A percentile compares a stretch with the other conserved stretches of the same genome.
Evolutionary conservation across 2,329 filamentous ascomycete species (phyloP).

Genomic region (Xylaria sp.): DNA sequence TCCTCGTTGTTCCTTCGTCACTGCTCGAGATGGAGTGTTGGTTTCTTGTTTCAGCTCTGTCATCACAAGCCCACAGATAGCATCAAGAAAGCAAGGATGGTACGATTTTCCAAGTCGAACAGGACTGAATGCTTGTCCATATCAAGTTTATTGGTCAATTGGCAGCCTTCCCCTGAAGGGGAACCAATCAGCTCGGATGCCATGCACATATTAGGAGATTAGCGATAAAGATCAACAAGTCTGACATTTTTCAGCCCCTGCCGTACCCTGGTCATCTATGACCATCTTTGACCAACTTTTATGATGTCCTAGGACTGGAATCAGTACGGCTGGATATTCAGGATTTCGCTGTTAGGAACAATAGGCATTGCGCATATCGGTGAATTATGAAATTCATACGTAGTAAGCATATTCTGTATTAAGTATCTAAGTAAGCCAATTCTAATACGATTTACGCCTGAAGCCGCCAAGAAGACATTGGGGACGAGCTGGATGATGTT

Average conservation of each 20-base stretch:
- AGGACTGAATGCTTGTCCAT: slow-evolving; percentile 8
- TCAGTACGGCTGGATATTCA: neutral
- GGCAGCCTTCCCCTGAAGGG: neutral
- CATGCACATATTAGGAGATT: slow-evolving; percentile 29
- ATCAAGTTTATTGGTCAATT: slow-evolving; percentile 8
- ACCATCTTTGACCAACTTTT: neutral
- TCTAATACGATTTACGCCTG: neutral
- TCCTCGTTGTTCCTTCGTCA: neutral
- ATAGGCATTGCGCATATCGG: neutral
- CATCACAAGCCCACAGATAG: slow-evolving; percentile 17
- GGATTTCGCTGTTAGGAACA: neutral
- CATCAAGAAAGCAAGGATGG: slow-evolving; percentile 22
- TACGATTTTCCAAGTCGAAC: slow-evolving; percentile 18
- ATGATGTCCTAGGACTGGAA: neutral
- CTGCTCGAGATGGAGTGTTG: neutral
- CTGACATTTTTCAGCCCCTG: slow-evolving; percentile 4
- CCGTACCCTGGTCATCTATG: neutral
- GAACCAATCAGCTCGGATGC: slow-evolving; percentile 29
- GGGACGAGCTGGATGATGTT: neutral
- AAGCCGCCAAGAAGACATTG: neutral
- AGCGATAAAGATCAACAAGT: slow-evolving; percentile 26
- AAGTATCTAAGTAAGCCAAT: neutral
- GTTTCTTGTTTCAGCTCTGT: slow-evolving; percentile 21
- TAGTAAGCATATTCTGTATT: neutral
- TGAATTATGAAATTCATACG: neutral